Percentiles rank a stretch among this genome's conserved stretches.
These are phyloP conservation scores for Penicillium italicum DNA, from an alignment of 2,329 filamentous ascomycete species.

Conservation along the genomic window DNA sequence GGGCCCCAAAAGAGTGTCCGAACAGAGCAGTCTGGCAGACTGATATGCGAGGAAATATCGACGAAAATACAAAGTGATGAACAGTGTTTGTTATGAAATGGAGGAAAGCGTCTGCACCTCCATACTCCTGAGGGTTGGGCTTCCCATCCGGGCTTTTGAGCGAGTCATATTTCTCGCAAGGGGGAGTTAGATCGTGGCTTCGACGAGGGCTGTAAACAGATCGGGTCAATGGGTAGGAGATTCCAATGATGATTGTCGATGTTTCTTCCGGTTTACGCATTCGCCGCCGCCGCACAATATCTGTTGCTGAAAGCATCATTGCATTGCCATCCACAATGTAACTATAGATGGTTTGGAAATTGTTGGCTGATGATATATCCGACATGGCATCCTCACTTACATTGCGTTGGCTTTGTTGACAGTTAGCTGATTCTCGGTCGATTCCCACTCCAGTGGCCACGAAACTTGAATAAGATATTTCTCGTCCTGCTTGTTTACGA, in stretches of 20 bases:
- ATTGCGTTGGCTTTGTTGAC: conserved; percentile 13
- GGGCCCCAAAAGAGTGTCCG: conserved; percentile 50
- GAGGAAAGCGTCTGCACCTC: conserved; percentile 48
- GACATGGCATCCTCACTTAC: conserved; percentile 10
- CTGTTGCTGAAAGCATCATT: conserved; percentile 27
- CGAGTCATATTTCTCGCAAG: conserved; percentile 16
- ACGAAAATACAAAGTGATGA: conserved; percentile 31
- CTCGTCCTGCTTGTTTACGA: conserved; percentile 1
- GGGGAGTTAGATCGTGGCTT: conserved; percentile 22
- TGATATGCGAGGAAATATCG: conserved; percentile 29
- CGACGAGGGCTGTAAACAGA: conserved; percentile 23
- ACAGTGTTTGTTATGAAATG: conserved; percentile 41
- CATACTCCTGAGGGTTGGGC: conserved; percentile 24
- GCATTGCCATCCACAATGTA: conserved; percentile 32
- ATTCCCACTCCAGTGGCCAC: conserved; percentile 26
- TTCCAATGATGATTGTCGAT: conserved; percentile 25
- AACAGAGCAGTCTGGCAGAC: conserved; percentile 45
- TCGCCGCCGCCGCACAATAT: conserved; percentile 21
- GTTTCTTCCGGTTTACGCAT: conserved; percentile 10
- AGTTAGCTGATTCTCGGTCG: not conserved
- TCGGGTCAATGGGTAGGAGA: conserved; percentile 23
- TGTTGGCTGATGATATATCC: not conserved
- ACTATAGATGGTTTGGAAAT: conserved; percentile 6
- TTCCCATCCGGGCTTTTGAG: conserved; percentile 27
- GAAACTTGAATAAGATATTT: conserved; percentile 25